Base-by-base conservation (phyloP, 73 alveolate genomes). In the Paramecium tetraurelia region DNA sequence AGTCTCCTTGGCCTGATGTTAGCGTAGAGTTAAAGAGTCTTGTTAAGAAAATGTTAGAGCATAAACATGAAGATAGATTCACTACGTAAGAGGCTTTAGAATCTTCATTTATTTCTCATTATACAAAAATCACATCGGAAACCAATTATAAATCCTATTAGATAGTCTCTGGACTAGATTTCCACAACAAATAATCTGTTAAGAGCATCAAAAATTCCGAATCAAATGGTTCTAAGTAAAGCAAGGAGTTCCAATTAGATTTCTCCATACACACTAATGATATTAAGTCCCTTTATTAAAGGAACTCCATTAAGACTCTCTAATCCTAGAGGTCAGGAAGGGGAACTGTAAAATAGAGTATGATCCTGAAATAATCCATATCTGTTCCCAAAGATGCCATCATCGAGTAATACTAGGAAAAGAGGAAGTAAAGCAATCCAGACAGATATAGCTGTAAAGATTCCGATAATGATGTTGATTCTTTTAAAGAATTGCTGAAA, bases 191-290 rank as follows among this genome's bases (percentile, higher is more conserved):
- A 72, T 72, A 72, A 36, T 72, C 86, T 8, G 7, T 72, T 5
- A 72, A 38, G 18, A 72, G 86, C 38, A 72, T 72, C 3, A 72
- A 72, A 18, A 33, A 72, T 18, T 72, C 86, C 43, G 43, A 27
- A 0, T 36, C 59, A 3, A 36, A 36, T 72, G 86, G 59, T 36
- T 72, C 86, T 44, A 43, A 80, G 16, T 14, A 43, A 20, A 80
- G 90, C 38, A 72, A 72, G 35, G 86, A 72, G 7, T 72, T 72
- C 18, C 31, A 72, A 40, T 40, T 72, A 16, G 86, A 72, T 72
- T 72, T 72, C 63, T 72, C 86, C 7, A 72, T 72, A 9, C 86
- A 72, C 35, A 72, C 86, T 12, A 72, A 72, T 38, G 86, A 72
- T 72, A 72, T 72, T 14, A 72, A 72, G 40, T 72, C 86, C 0